Evolutionary conservation across 1,284 basidiomycete species (phyloP), one percentile per base, ranked within the genome.

Genomic region (Golubevia sp.): DNA sequence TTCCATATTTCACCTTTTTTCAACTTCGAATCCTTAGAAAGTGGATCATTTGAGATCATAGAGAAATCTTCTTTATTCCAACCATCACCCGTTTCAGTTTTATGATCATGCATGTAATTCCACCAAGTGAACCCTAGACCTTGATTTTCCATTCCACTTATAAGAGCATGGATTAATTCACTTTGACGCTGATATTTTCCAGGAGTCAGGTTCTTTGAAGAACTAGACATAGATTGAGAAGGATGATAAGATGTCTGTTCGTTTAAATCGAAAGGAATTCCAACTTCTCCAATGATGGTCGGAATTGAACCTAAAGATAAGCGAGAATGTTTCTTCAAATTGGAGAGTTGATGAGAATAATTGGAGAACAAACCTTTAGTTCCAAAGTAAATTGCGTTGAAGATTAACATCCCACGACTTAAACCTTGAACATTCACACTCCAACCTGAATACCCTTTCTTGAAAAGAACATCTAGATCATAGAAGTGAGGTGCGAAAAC

Each of bases 11-110:
- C 59, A 25, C 66, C 62, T 30, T 34, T 25, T 0, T 65, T 63
- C 27, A 63, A 66, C 1, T 58, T 18, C 27, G 66, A 70, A 23
- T 73, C 68, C 1, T 61, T 61, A 18, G 63, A 59, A n/a, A 69
- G 8, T 11, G 51, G 64, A 21, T 76, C 76, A 24, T 66, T 63
- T 44, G 75, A 76, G 56, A 73, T 70, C 26, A 83, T 58, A 26
- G 66, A 70, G 59, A 83, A 83, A 61, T 83, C 79, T 61, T 83
- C 80, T 34, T 61, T 71, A 55, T 81, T 81, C 80, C 80, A 79
- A 11, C 65, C 65, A 49, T 79, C 76, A 13, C 80, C 80, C 18
- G 68, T 62, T 38, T 61, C 74, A 13, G 64, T 67, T 13, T 66
- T 62, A 53, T 79, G 77, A 18, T 75, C 69, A 2, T 77, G 76